Percentiles rank a stretch among this genome's conserved stretches.
phyloP scores from a whole-genome alignment of 441 rosid genomes.

The Kokia cookei region DNA sequence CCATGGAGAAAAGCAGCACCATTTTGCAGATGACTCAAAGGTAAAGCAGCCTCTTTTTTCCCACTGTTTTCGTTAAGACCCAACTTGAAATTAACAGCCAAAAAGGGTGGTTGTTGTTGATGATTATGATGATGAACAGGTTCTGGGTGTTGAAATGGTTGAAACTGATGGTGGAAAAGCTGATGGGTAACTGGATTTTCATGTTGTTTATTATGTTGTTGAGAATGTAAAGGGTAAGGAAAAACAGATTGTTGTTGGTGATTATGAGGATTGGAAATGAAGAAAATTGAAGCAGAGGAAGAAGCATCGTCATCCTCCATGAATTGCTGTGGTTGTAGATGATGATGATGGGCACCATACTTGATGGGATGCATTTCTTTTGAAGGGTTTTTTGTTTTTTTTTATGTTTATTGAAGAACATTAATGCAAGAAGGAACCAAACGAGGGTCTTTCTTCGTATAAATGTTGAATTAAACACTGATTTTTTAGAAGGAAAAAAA shows the following conservation, averaged over 20 bases:
- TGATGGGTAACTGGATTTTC: conserved; percentile 15
- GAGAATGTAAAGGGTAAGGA: neutral
- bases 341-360: conserved; percentile 5
- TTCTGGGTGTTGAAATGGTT: conserved; percentile 13
- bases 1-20: conserved; percentile 12
- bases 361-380: conserved; percentile 1
- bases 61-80: conserved; percentile 25
- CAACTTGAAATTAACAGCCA: conserved; percentile 32
- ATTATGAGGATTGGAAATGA: conserved; percentile 14
- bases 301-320: conserved; percentile 11
- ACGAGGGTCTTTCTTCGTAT: neutral
- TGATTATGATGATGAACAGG: conserved; percentile 5
- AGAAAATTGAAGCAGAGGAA: conserved; percentile 15
- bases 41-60: neutral
- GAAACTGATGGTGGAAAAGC: conserved; percentile 22
- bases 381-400: neutral
- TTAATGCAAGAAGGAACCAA: neutral
- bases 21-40: conserved; percentile 1
- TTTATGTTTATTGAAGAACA: neutral
- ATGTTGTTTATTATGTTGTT: neutral
- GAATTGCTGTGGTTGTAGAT: neutral
- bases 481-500: neutral
- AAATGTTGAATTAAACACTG: neutral
- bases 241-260: neutral
- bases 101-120: neutral